Conservation (phyloP, 2,329 filamentous ascomycete species). For the Neonectria neomacrospora region DNA sequence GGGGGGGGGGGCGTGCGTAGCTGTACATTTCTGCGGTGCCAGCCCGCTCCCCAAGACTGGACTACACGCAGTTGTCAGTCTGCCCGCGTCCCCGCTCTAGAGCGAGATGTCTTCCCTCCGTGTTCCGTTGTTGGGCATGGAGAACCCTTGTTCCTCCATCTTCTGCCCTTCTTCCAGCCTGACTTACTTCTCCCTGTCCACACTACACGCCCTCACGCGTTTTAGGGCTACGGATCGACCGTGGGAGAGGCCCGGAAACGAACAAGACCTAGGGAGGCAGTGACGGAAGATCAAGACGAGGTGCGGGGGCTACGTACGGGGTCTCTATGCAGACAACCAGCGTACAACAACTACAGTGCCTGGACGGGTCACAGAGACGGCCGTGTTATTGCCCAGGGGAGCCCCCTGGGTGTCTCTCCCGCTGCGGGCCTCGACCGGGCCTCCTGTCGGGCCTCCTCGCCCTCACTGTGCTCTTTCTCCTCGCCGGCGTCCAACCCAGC, state of each 20-base stretch:
- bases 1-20: conserved; percentile 24
- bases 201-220: background rate
- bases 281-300: background rate
- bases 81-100: background rate
- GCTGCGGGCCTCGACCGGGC: conserved; percentile 44
- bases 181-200: background rate
- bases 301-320: conserved; percentile 19
- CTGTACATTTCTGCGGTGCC: conserved; percentile 28
- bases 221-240: background rate
- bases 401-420: conserved; percentile 41
- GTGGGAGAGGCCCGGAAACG: background rate
- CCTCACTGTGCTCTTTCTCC: background rate
- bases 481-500: conserved; percentile 9
- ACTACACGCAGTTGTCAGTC: conserved; percentile 1
- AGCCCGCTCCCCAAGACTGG: background rate
- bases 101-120: conserved; percentile 3
- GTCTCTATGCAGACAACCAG: conserved; percentile 27
- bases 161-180: background rate
- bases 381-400: conserved; percentile 42
- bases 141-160: conserved; percentile 1
- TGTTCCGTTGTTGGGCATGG: conserved; percentile 33
- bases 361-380: conserved; percentile 37
- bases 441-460: conserved; percentile 17
- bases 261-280: background rate
- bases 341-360: conserved; percentile 21